Evolutionary conservation across 2,329 filamentous ascomycete genomes (phyloP), one percentile per base, ranked within the genome.

Genomic region (Cercospora brassicicola): DNA sequence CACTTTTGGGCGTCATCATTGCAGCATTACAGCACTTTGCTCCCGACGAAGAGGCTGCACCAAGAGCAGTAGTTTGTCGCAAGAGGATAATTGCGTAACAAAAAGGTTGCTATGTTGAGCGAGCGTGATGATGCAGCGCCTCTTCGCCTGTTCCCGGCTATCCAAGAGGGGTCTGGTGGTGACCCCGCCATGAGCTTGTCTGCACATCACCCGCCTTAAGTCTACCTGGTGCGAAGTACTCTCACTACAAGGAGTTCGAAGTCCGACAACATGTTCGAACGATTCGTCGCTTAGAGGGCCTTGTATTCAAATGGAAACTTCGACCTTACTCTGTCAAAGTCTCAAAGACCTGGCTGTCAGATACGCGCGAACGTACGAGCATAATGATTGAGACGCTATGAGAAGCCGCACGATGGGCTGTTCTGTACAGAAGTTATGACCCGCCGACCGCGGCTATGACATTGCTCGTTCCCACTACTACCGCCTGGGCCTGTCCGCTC

Each of bases 1-100:
- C 67, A 20, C 61, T 69, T 31, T 67, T 69, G 31, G 26, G 33
- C 39, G 48, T 8, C 67, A 64, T 67, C 7, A 59, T 59, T 15
- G 18, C 31, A 20, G 55, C n/a, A 23, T 30, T 23, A n/a, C 15
- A 36, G 11, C 30, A 10, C 23, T 28, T 59, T 23, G 28, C 11
- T 59, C 8, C n/a, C 3, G 4, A 31, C 18, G 55, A 36, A 33
- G 15, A 31, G 10, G 8, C 10, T 59, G 31, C 30, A 13, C 23
- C 28, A 57, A 31, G 9, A 30, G 13, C 11, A 20, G 45, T 23
- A 23, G 11, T 20, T 51, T 51, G 18, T 23, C 48, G 48, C 48
- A 55, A 42, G 23, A 28, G 15, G 20, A 28, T 23, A 7, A 55
- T 13, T 15, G 13, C 48, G 23, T 26, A 55, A 15, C 13, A 23